Evolutionary conservation across 371 early-diverging fungal genomes (phyloP).

Genomic region (Saksenaea oblongispora): DNA sequence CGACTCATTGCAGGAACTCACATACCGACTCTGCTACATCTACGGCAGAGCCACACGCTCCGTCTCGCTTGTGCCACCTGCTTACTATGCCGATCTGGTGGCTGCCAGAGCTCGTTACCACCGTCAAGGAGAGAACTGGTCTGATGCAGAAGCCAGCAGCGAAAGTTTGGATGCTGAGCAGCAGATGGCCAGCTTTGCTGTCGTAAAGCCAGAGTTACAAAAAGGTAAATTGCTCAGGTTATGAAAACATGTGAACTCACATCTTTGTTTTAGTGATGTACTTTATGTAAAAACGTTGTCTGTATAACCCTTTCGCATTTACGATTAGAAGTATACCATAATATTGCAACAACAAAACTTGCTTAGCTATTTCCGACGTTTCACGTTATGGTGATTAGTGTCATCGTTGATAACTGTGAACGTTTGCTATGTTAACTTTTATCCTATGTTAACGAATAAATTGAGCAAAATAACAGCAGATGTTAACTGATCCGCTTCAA

Average conservation of each 20-base stretch:
- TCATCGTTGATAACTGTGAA: too few relatives aligned
- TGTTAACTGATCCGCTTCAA: too few relatives aligned
- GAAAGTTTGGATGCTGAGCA: slow-evolving; percentile 29
- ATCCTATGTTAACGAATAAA: too few relatives aligned
- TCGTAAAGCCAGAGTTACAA: slow-evolving; percentile 38
- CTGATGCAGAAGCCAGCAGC: slow-evolving; percentile 29
- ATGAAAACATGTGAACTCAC: background rate
- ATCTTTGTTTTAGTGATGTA: slow-evolving; percentile 12
- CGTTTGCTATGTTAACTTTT: too few relatives aligned
- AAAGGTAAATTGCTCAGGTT: slow-evolving; percentile 20
- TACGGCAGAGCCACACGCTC: slow-evolving; percentile 80
- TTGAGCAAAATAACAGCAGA: background rate
- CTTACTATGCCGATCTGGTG: slow-evolving; percentile 89
- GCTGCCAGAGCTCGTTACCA: slow-evolving; percentile 82
- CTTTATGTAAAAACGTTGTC: slow-evolving; percentile 14
- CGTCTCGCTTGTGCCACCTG: slow-evolving; percentile 80
- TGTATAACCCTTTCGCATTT: too few relatives aligned
- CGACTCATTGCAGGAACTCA: slow-evolving; percentile 75
- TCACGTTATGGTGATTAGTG: too few relatives aligned
- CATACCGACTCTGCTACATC: slow-evolving; percentile 85
- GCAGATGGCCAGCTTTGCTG: slow-evolving; percentile 31
- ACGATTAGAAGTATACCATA: too few relatives aligned
- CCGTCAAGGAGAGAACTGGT: slow-evolving; percentile 41
- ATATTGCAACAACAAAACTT: too few relatives aligned
- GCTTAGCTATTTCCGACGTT: too few relatives aligned